Evolutionary conservation across 176 grass and related monocot species (phyloP).

Genomic region (Cenchrus purpureus): DNA sequence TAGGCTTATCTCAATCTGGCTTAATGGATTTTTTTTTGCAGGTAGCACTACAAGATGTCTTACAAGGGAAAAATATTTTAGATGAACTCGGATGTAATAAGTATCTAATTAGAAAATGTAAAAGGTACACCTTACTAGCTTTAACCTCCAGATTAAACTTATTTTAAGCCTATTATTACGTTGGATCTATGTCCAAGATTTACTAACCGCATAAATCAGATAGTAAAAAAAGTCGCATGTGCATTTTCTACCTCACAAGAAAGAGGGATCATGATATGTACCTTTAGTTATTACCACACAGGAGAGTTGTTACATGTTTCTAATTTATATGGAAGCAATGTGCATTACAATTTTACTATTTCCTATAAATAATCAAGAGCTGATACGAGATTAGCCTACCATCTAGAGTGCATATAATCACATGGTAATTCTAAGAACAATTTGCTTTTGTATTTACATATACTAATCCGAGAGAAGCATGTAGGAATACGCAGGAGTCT

Average conservation of each 20-base stretch:
- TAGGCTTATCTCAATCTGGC: background rate
- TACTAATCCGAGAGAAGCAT: background rate
- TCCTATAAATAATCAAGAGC: background rate
- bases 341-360: background rate
- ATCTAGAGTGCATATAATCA: background rate
- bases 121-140: background rate
- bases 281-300: background rate
- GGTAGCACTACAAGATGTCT: background rate
- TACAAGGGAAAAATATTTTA: background rate
- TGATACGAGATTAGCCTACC: background rate
- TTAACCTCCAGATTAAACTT: background rate
- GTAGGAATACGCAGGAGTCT: background rate
- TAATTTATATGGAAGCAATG: background rate
- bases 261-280: background rate
- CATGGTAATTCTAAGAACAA: background rate
- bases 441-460: slow-evolving; percentile 1
- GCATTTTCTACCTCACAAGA: background rate
- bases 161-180: background rate
- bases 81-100: background rate
- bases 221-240: background rate
- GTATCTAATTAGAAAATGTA: background rate
- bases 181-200: background rate
- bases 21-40: background rate
- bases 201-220: background rate
- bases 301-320: too few species aligned